Evolutionary conservation across 345 rosid genomes (phyloP), one percentile per base, ranked within the genome.

Genomic region (Salix koriyanagi): DNA sequence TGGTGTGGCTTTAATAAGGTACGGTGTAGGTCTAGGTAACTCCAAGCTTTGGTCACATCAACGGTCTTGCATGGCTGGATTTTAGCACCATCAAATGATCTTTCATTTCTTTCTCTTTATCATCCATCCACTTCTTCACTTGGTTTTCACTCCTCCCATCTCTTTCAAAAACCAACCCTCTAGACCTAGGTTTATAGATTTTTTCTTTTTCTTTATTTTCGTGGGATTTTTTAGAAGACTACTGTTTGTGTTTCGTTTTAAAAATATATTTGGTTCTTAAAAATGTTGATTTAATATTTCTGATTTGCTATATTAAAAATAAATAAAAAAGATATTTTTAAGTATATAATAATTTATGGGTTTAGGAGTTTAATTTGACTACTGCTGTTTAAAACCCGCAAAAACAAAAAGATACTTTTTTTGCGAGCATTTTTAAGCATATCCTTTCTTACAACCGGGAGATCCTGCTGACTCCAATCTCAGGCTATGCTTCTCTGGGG

Each of bases 11-110:
- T 72, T 81, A 77, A 82, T 87, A 84, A 85, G 81, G 82, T 84
- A 76, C 82, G 74, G 60, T 74, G 86, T 82, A 86, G 88, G 89
- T 85, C 80, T 89, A 86, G 87, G 88, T 80, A 65, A 58, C 14
- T 83, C 81, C 56, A 78, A 70, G 80, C 83, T 73, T 79, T 74
- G 83, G 91, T 89, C 91, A 86, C 91, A 79, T 86, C 88, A 84
- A 64, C 77, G 34, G 60, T 70, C 70, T 84, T 69, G 73, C 39
- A 18, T 72, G 15, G 76, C 42, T 72, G 79, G 81, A 73, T 79
- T 66, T 69, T 32, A 75, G 65, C 70, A 42, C 73, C 44, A 23
- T 74, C 65, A 25, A 34, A 34, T 76, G 39, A 15, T 56, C 41
- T 18, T 62, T 78, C 23, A 21, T 71, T 65, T 67, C 46, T 21